Conservation (phyloP, 768 basidiomycete genomes). For the Guyanaporus albipodus region DNA sequence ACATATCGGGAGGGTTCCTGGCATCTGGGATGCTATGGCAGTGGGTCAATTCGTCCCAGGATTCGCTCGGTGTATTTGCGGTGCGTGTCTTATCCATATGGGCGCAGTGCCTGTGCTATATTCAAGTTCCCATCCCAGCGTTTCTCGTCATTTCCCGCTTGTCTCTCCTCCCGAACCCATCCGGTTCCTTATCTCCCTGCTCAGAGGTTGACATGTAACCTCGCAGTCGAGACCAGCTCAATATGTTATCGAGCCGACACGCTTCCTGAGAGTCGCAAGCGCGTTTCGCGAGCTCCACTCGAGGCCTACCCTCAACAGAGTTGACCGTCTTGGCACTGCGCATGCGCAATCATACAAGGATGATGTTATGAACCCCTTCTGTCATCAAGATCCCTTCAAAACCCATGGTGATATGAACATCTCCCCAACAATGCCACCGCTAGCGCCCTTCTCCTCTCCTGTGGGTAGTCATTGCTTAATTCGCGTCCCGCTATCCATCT, state of each 20-base stretch:
- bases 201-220: background rate
- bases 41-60: constrained; percentile 12
- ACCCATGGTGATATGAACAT: background rate
- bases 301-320: background rate
- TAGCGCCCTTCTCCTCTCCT: constrained; percentile 1
- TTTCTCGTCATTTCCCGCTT: constrained; percentile 7
- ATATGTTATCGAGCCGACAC: background rate
- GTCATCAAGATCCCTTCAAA: constrained; percentile 2
- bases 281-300: background rate
- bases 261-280: background rate
- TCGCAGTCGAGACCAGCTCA: background rate
- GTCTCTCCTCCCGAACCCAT: constrained; percentile 20
- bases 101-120: constrained; percentile 7
- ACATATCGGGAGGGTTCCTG: constrained; percentile 28
- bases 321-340: constrained; percentile 3
- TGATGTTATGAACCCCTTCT: background rate
- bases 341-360: constrained; percentile 1
- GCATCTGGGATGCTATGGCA: constrained; percentile 11
- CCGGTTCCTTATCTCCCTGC: constrained; percentile 17
- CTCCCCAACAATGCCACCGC: background rate
- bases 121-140: background rate
- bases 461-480: too few relatives aligned
- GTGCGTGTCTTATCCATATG: constrained; percentile 14
- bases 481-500: constrained; percentile 3
- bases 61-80: constrained; percentile 23